phyloP scores from a whole-genome alignment of 225 moss, liverwort and hornwort species.

The Straminergon stramineum region DNA sequence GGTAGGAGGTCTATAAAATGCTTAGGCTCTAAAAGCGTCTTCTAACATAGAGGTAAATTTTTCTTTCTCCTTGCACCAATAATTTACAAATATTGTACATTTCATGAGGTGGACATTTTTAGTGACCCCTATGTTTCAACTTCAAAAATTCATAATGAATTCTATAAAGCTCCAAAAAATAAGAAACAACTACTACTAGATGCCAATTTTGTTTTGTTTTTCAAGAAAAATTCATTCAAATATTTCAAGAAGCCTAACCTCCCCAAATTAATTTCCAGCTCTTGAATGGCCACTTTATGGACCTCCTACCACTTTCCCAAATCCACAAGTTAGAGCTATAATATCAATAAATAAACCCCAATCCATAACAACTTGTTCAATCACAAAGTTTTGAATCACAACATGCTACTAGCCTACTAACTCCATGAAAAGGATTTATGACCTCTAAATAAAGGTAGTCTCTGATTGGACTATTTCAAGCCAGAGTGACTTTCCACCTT shows the following conservation, averaged over 20 bases:
- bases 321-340: too few species aligned
- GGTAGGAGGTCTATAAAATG: neutral
- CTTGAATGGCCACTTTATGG: too few species aligned
- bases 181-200: rapidly evolving
- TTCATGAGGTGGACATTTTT: neutral
- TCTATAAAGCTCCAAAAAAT: neutral
- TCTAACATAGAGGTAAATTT: neutral
- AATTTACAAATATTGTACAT: neutral
- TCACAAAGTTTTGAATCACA: too few species aligned
- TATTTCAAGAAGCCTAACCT: neutral
- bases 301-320: too few species aligned
- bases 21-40: rapidly evolving
- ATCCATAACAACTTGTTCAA: neutral
- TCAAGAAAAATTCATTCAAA: neutral
- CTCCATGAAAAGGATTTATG: too few species aligned
- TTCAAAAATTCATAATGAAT: neutral
- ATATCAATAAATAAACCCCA: neutral
- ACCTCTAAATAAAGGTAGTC: too few species aligned
- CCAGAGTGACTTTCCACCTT: too few species aligned
- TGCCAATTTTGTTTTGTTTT: neutral
- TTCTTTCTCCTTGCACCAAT: too few species aligned
- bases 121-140: neutral
- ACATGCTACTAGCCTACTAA: too few species aligned
- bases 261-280: neutral
- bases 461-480: too few species aligned